These are phyloP conservation scores for Sistotremastrum niveocremeum DNA, from an alignment of 768 basidiomycete species.

Conservation along the genomic window DNA sequence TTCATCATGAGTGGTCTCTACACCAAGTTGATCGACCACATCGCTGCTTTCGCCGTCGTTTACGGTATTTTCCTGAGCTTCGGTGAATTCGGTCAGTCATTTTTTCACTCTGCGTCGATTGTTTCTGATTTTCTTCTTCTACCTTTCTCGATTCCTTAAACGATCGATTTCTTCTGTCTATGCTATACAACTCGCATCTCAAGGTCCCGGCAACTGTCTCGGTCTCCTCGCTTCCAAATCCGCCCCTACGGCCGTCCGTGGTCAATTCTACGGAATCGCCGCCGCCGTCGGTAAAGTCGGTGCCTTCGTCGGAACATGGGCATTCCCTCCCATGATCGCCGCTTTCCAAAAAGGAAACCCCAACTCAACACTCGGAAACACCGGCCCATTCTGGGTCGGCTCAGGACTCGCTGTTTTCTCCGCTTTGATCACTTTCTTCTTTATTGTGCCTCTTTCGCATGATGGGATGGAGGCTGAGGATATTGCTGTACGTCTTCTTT, in stretches of 20 bases:
- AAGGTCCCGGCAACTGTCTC: conserved; percentile 73
- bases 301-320: conserved; percentile 74
- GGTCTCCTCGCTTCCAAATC: conserved; percentile 79
- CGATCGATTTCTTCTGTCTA: not conserved
- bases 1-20: conserved; percentile 89
- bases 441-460: conserved; percentile 57
- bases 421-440: conserved; percentile 56
- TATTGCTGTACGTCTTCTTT: conserved; percentile 28
- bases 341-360: conserved; percentile 43
- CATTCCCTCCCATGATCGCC: conserved; percentile 25
- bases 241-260: conserved; percentile 74
- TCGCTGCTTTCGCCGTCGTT: conserved; percentile 71
- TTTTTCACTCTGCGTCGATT: not conserved
- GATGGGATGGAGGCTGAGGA: conserved; percentile 79
- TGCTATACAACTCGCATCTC: not conserved
- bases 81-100: conserved; percentile 59
- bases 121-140: not conserved
- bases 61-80: conserved; percentile 87
- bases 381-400: conserved; percentile 83
- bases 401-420: conserved; percentile 62
- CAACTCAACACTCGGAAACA: conserved; percentile 42
- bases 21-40: conserved; percentile 42
- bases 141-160: not conserved
- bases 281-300: conserved; percentile 81
- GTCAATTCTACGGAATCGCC: conserved; percentile 75